phyloP scores from a whole-genome alignment of 1,284 basidiomycete genomes.

The Entoloma clypeatum region DNA sequence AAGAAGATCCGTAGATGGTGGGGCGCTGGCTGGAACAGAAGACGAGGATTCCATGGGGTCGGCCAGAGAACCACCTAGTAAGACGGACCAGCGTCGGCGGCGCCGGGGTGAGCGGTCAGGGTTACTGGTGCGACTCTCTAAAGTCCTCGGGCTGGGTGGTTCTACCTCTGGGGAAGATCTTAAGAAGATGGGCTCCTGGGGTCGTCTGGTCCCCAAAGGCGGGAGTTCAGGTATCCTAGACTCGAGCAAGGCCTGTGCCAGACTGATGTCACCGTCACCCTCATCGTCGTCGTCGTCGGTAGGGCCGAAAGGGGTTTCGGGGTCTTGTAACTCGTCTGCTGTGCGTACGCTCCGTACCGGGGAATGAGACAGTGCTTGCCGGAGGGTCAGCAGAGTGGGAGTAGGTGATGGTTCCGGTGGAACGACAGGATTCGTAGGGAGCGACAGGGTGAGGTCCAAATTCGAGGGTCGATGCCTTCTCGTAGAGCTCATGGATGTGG shows the following conservation, averaged over 20 bases:
- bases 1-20: slow-evolving; percentile 20
- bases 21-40: slow-evolving; percentile 20
- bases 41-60: slow-evolving; percentile 15
- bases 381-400: slow-evolving; percentile 59
- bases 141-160: slow-evolving; percentile 45
- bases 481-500: slow-evolving; percentile 26
- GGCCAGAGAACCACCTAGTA: slow-evolving; percentile 31
- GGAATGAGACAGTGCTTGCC: slow-evolving; percentile 51
- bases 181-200: slow-evolving; percentile 67
- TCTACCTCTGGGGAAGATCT: slow-evolving; percentile 42
- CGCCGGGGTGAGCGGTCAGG: slow-evolving; percentile 28
- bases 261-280: slow-evolving; percentile 59
- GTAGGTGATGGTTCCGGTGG: slow-evolving; percentile 55
- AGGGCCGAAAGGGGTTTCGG: slow-evolving; percentile 39
- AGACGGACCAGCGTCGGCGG: slow-evolving; percentile 51
- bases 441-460: slow-evolving; percentile 52
- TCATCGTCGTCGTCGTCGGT: slow-evolving; percentile 68
- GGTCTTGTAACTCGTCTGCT: slow-evolving; percentile 25
- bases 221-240: slow-evolving; percentile 72
- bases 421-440: slow-evolving; percentile 36
- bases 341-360: slow-evolving; percentile 24
- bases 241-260: slow-evolving; percentile 70
- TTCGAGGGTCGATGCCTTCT: slow-evolving; percentile 61
- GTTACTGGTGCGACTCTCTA: slow-evolving; percentile 31
- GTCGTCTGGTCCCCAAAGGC: slow-evolving; percentile 58